Conservation (phyloP, 176 grass and related monocot genomes). For the Zoysia pacifica region DNA sequence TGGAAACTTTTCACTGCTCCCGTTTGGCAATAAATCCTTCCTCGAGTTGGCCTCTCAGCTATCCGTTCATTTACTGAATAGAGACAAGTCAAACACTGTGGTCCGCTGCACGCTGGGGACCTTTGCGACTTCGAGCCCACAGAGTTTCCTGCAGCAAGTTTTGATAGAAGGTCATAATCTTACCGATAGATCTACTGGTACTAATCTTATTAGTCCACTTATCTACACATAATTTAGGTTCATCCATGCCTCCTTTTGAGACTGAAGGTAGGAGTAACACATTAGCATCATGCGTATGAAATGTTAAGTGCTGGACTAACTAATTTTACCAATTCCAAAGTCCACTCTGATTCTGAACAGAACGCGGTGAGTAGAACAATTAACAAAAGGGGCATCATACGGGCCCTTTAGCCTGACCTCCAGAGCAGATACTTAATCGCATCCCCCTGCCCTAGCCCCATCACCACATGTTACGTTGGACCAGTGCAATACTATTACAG, state of each 20-base stretch:
- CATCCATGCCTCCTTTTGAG: too few species aligned
- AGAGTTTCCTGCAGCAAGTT: not conserved
- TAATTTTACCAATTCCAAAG: not conserved
- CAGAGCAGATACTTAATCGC: constrained; percentile 27
- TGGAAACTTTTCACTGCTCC: constrained; percentile 51
- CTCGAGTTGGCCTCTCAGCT: constrained; percentile 5
- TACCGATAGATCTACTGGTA: too few species aligned
- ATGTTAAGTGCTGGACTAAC: too few species aligned
- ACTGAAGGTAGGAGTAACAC: too few species aligned
- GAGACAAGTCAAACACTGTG: constrained; percentile 47
- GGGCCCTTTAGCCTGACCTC: not conserved
- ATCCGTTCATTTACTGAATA: constrained; percentile 36
- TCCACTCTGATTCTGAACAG: not conserved
- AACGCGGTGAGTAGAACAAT: not conserved
- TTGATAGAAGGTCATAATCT: too few species aligned
- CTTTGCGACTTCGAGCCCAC: constrained; percentile 18
- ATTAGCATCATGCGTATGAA: too few species aligned
- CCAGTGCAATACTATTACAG: not conserved
- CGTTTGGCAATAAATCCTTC: constrained; percentile 40
- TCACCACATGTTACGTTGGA: constrained; percentile 27
- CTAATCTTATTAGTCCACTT: too few species aligned
- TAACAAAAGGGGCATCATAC: not conserved
- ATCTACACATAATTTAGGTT: too few species aligned
- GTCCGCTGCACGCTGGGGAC: constrained; percentile 20
- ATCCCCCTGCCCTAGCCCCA: not conserved